Evolutionary conservation across 441 rosid species (phyloP), one percentile per base, ranked within the genome.

Genomic region (Bruguiera hainesii): DNA sequence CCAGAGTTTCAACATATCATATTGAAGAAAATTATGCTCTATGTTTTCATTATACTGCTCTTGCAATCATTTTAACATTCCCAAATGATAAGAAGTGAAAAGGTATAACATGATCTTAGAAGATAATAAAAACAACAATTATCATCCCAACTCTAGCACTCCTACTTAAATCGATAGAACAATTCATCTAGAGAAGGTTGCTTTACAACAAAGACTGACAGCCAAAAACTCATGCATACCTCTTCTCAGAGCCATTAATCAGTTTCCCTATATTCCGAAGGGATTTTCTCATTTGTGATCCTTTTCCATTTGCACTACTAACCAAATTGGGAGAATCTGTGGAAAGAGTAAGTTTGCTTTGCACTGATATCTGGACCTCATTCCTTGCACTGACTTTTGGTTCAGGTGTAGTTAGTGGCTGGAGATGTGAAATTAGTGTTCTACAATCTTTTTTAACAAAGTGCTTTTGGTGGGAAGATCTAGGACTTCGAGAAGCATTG

Each of bases 231-330:
- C 20, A 42, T 15, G 30, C 77, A 23, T 75, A 89, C 98, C 96
- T 83, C 81, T 83, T 91, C 67, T 94, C 98, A n/a, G 91, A 82
- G 48, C 96, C 96, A 78, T 79, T 88, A 39, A 91, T 90, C 64
- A 95, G 82, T 75, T 87, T 91, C 71, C 97, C 98, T 5, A 95
- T 91, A 55, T 84, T 88, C 65, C 89, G 82, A 60, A 95, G 76
- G 30, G 98, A 95, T 82, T 87, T 91, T 76, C 96, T 81, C 60
- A 91, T 81, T 48, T 91, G 91, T 67, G 96, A 85, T 56, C 87
- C 82, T 80, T 83, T 90, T 58, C 88, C 90, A 64, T 63, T 83
- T 46, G 86, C 56, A 25, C 70, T 71, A 16, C 64, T 52, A 57
- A 35, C 26, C 66, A 63, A 31, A 39, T 60, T 64, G 28, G 75